These are phyloP conservation scores for Mangifera indica DNA, from an alignment of 345 rosid genomes.

Conservation along the genomic window DNA sequence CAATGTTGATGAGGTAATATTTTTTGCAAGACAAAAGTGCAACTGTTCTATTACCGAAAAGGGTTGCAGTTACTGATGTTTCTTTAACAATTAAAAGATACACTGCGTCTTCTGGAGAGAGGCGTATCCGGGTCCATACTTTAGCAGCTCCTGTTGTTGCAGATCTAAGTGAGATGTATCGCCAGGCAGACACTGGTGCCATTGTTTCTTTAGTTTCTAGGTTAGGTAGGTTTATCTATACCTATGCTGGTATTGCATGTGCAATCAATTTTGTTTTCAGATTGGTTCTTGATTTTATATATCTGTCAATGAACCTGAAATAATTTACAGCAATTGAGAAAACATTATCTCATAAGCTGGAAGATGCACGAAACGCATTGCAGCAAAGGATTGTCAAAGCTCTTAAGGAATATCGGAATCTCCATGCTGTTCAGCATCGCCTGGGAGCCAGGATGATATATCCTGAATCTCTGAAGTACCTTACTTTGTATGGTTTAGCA, in stretches of 20 bases:
- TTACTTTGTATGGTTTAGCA: slow-evolving; percentile 82
- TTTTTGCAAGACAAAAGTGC: neutral
- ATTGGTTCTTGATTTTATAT: slow-evolving; percentile 1
- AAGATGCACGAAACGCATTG: slow-evolving; percentile 79
- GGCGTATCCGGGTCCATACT: slow-evolving; percentile 97
- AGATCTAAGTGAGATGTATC: slow-evolving; percentile 94
- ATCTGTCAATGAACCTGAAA: slow-evolving; percentile 20
- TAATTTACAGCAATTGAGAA: slow-evolving; percentile 86
- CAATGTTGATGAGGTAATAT: neutral
- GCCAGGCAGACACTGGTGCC: slow-evolving; percentile 91
- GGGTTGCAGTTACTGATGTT: slow-evolving; percentile 8
- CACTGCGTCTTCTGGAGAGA: slow-evolving; percentile 99
- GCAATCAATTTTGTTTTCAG: slow-evolving; percentile 21
- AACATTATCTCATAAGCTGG: slow-evolving; percentile 78
- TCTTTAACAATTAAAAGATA: slow-evolving; percentile 73
- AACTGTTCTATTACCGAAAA: no score
- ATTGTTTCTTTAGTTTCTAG: slow-evolving; percentile 78
- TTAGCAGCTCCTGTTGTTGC: slow-evolving; percentile 88
- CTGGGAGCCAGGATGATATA: slow-evolving; percentile 90
- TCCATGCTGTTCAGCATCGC: slow-evolving; percentile 90
- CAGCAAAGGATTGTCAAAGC: slow-evolving; percentile 88
- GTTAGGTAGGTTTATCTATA: slow-evolving; percentile 55
- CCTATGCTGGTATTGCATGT: slow-evolving; percentile 12
- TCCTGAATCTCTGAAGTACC: slow-evolving; percentile 85
- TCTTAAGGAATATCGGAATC: slow-evolving; percentile 86